These are phyloP conservation scores for Penicillium psychrofluorescens DNA, from an alignment of 495 filamentous ascomycete genomes.

Conservation along the genomic window DNA sequence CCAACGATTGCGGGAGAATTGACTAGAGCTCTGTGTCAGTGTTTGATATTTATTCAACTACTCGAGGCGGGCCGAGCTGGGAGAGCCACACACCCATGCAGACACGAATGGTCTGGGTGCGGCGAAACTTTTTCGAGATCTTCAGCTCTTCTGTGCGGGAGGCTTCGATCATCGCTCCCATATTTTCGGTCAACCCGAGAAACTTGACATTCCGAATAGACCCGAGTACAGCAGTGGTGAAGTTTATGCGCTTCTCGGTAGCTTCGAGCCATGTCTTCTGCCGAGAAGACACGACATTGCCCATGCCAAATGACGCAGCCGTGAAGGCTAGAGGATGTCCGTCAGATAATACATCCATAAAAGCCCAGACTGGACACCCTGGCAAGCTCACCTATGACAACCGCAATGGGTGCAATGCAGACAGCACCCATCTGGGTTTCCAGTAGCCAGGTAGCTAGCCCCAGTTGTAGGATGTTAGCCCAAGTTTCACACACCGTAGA, in stretches of 20 bases:
- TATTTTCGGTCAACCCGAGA: constrained; percentile 9
- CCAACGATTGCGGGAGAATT: constrained; percentile 9
- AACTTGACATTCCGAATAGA: constrained; percentile 15
- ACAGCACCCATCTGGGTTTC: constrained; percentile 41
- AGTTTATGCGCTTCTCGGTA: constrained; percentile 44
- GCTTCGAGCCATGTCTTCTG: constrained; percentile 45
- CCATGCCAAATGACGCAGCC: constrained; percentile 23
- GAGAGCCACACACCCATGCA: constrained; percentile 2
- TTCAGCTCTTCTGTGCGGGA: constrained; percentile 8
- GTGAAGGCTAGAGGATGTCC: background rate
- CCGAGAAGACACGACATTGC: constrained; percentile 31
- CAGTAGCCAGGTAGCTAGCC: constrained; percentile 47
- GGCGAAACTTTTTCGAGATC: constrained; percentile 9
- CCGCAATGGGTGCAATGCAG: constrained; percentile 39
- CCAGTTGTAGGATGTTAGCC: constrained; percentile 47
- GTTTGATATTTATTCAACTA: too few species aligned
- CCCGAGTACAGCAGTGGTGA: constrained; percentile 20
- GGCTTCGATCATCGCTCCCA: constrained; percentile 4
- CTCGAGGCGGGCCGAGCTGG: background rate
- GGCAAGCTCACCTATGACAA: constrained; percentile 32
- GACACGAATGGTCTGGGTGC: constrained; percentile 4
- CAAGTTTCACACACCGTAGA: constrained; percentile 42
- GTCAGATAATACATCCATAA: background rate
- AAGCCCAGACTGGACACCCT: background rate
- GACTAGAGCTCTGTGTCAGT: background rate